Conservation (phyloP, 176 grass and related monocot species). For the Poa annua region DNA sequence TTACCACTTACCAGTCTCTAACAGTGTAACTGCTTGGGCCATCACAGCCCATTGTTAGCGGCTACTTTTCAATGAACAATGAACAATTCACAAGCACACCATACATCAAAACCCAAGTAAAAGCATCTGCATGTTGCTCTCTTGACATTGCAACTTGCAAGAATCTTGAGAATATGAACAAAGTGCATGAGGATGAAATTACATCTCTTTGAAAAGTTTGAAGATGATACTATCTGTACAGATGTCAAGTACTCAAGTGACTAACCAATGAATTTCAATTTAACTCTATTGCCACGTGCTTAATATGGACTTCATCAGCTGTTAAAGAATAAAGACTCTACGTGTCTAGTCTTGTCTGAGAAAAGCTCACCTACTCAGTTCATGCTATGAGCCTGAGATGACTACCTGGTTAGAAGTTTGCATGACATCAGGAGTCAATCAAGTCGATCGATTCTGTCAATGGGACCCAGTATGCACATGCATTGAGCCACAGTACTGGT, state of each 20-base stretch:
- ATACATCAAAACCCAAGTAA: constrained; percentile 26
- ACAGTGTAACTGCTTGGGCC: neutral
- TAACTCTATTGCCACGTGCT: constrained; percentile 10
- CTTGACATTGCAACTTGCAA: neutral
- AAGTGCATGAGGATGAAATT: constrained; percentile 1
- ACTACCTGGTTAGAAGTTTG: constrained; percentile 35
- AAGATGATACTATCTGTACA: constrained; percentile 20
- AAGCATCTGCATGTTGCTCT: constrained; percentile 28
- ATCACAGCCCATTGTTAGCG: neutral
- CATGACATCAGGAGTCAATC: constrained; percentile 30
- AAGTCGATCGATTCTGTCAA: constrained; percentile 38
- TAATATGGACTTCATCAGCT: constrained; percentile 33
- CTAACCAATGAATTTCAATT: constrained; percentile 29
- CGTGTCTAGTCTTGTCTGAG: constrained; percentile 29
- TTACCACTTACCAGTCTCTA: constrained; percentile 22
- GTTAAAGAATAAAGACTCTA: constrained; percentile 38
- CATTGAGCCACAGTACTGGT: constrained; percentile 38
- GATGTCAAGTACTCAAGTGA: constrained; percentile 34
- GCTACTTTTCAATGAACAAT: constrained; percentile 22
- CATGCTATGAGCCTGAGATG: constrained; percentile 35
- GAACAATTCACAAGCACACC: neutral
- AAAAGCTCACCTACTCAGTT: constrained; percentile 28
- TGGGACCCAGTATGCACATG: constrained; percentile 55
- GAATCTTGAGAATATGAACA: constrained; percentile 19
- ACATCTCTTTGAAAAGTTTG: constrained; percentile 24